Base-by-base conservation (phyloP, 1,284 basidiomycete genomes). In the Stereum hirsutum region DNA sequence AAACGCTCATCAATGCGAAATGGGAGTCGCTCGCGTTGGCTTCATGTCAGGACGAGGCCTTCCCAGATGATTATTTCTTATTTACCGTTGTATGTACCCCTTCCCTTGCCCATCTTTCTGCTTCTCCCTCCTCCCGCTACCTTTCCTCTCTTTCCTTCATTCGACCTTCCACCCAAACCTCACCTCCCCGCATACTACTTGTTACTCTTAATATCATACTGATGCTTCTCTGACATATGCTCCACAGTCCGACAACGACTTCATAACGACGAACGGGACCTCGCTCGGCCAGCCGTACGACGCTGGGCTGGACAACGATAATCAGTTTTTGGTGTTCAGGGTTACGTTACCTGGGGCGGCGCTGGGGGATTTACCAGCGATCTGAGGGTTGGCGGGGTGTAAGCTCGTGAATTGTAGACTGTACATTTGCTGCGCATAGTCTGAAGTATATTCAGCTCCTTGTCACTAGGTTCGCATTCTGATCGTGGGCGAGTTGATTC, bases 1-100 rank as follows among this genome's bases (percentile, higher is more conserved):
- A 68, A 36, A 78, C 73, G 0, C 63, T 83, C 23, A 70, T 85
- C 43, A 74, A 74, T 46, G 70, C 72, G 3, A 85, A 85, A 59
- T 84, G 81, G 75, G 82, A 85, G 54, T 75, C 72, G 6, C 64
- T 81, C 40, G 75, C 79, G 11, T 60, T 85, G 8, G 78, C 74
- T 3, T 72, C 80, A 0, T 68, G 66, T 17, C 55, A 66, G 2
- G 78, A 82, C 49, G 51, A 63, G 4, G 54, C 52, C 0, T 68
- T 63, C 52, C 75, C 77, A 1, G 62, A 84, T 54, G 81, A 84
- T 54, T 83, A 74, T 58, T 83, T 83, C 64, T 61, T 86, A 26
- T 74, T 81, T 60, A 74, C 74, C 8, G 69, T 69, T 15, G 75
- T 76, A 48, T 42, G 73, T 61, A 5, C 14, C 14, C 8, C 26